Percentiles rank a stretch among this genome's conserved stretches.
These are phyloP conservation scores for Solanum phureja DNA, from an alignment of 257 asterid species.

Conservation along the genomic window DNA sequence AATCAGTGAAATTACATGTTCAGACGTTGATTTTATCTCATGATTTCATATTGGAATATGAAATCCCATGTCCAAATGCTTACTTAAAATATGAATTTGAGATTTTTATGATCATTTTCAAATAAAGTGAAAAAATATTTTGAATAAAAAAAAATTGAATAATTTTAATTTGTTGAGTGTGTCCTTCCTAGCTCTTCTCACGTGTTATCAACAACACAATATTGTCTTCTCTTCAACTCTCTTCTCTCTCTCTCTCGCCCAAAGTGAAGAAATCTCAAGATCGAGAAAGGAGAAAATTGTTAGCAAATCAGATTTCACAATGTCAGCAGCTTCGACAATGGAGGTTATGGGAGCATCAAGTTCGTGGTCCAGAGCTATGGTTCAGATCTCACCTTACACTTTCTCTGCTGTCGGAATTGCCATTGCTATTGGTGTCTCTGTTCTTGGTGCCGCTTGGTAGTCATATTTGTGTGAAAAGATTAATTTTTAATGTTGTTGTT, in stretches of 20 bases:
- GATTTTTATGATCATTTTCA: not conserved
- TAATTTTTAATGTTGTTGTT: not conserved
- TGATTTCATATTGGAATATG: too few species aligned
- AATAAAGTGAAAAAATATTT: not conserved
- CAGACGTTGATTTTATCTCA: too few species aligned
- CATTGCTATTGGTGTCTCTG: constrained; percentile 16
- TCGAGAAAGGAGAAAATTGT: not conserved
- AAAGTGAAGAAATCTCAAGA: not conserved
- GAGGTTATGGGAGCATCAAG: constrained; percentile 1
- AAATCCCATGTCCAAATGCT: not conserved
- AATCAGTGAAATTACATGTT: too few species aligned
- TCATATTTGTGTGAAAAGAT: not conserved
- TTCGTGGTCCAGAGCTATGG: constrained; percentile 12
- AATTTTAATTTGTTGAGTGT: not conserved
- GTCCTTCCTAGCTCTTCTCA: not conserved
- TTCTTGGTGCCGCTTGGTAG: constrained; percentile 24
- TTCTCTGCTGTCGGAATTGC: constrained; percentile 22
- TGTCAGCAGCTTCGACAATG: not conserved
- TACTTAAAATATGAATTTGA: not conserved
- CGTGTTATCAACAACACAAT: not conserved
- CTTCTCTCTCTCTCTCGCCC: not conserved
- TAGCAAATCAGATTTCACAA: not conserved
- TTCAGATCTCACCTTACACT: constrained; percentile 19
- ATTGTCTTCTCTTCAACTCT: not conserved
- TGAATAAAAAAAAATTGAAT: not conserved